Evolutionary conservation across 1,284 basidiomycete genomes (phyloP).

Genomic region (Fomitiporia mediterranea): DNA sequence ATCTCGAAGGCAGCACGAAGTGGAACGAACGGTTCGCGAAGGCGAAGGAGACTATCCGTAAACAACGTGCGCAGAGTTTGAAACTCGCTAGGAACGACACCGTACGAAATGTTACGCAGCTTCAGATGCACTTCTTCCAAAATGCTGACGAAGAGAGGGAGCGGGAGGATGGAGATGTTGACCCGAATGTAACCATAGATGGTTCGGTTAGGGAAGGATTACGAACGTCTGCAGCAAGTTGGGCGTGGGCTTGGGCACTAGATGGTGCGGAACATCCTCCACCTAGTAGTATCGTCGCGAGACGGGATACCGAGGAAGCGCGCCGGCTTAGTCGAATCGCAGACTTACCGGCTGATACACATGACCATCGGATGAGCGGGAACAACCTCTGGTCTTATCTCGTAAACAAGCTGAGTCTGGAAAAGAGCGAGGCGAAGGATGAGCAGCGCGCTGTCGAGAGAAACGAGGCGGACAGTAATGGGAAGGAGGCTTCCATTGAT

Average conservation of each 20-base stretch:
- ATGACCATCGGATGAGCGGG: conserved; percentile 51
- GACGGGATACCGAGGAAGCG: conserved; percentile 74
- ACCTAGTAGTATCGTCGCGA: conserved; percentile 74
- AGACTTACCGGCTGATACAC: conserved; percentile 55
- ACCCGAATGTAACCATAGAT: too few species aligned
- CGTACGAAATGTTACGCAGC: conserved; percentile 41
- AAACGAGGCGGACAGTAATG: background rate
- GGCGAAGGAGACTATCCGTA: conserved; percentile 52
- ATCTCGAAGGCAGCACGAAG: conserved; percentile 49
- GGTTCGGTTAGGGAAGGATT: conserved; percentile 51
- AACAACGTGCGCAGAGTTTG: conserved; percentile 53
- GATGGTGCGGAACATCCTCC: conserved; percentile 73
- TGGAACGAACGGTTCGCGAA: conserved; percentile 63
- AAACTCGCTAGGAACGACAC: conserved; percentile 56
- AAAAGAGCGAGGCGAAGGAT: conserved; percentile 13
- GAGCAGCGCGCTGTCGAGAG: background rate
- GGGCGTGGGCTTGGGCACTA: conserved; percentile 74
- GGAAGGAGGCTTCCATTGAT: background rate
- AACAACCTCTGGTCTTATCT: conserved; percentile 70
- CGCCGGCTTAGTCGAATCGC: conserved; percentile 63
- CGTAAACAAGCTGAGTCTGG: conserved; percentile 27
- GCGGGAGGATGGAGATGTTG: conserved; percentile 26
- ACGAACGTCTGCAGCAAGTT: conserved; percentile 44
- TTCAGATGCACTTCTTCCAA: conserved; percentile 36
- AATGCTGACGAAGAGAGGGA: conserved; percentile 24